These are phyloP conservation scores for Suillus paluster DNA, from an alignment of 768 basidiomycete species.

Conservation along the genomic window DNA sequence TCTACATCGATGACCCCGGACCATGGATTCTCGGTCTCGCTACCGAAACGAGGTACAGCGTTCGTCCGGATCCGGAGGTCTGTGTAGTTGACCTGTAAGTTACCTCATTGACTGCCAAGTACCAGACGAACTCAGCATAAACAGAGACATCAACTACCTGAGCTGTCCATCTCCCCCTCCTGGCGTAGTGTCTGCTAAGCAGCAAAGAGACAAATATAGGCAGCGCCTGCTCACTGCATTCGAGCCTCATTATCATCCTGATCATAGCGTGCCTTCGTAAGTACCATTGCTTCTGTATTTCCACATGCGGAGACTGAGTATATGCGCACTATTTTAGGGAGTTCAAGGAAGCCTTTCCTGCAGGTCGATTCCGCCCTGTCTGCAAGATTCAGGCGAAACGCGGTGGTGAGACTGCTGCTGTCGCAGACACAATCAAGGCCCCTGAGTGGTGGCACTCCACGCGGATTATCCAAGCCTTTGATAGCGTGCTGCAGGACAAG, in stretches of 20 bases:
- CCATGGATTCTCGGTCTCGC: slow-evolving; percentile 95
- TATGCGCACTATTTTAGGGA: slow-evolving; percentile 55
- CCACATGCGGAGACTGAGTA: slow-evolving; percentile 8
- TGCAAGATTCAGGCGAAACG: slow-evolving; percentile 90
- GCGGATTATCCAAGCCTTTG: slow-evolving; percentile 89
- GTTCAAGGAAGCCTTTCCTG: slow-evolving; percentile 95
- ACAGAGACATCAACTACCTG: slow-evolving; percentile 82
- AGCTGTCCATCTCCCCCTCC: slow-evolving; percentile 81
- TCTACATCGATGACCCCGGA: slow-evolving; percentile 94
- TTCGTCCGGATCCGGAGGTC: slow-evolving; percentile 78
- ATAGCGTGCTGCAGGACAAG: slow-evolving; percentile 84
- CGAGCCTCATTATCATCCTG: slow-evolving; percentile 87
- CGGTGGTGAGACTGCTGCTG: slow-evolving; percentile 76
- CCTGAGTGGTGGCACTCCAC: slow-evolving; percentile 97
- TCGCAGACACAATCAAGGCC: slow-evolving; percentile 87
- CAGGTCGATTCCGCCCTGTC: slow-evolving; percentile 86
- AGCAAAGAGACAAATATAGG: slow-evolving; percentile 81
- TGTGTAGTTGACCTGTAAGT: slow-evolving; percentile 86
- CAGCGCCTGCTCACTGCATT: slow-evolving; percentile 77
- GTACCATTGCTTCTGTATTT: slow-evolving; percentile 10
- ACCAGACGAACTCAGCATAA: slow-evolving; percentile 11
- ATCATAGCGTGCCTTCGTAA: slow-evolving; percentile 79
- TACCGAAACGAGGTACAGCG: slow-evolving; percentile 81
- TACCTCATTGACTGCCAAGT: not conserved
- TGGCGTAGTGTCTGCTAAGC: slow-evolving; percentile 74